These are phyloP conservation scores for Malus hybrid DNA, from an alignment of 331 rosid species.

Conservation along the genomic window DNA sequence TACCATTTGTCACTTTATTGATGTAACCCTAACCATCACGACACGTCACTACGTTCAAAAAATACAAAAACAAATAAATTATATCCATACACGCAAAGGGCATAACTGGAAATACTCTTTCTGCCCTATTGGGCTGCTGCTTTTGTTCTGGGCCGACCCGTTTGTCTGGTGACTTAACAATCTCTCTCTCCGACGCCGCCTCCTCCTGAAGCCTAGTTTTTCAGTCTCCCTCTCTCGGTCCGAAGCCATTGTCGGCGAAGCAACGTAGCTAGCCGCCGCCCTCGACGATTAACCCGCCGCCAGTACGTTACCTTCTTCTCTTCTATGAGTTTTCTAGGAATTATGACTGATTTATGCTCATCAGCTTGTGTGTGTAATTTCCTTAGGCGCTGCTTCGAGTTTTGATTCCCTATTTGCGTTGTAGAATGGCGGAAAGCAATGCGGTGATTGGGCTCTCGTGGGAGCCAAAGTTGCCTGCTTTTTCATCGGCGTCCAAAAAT, in stretches of 20 bases:
- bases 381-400: neutral
- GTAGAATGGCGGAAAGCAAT: slow-evolving; percentile 39
- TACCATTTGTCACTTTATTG: too few relatives aligned
- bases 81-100: neutral
- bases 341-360: neutral
- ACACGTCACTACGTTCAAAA: too few relatives aligned
- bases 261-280: neutral
- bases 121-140: neutral
- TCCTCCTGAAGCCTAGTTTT: neutral
- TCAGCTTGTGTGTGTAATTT: neutral
- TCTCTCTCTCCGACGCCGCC: neutral
- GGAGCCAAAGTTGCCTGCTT: slow-evolving; percentile 59
- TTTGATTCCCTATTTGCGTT: neutral
- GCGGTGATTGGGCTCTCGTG: slow-evolving; percentile 56
- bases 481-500: slow-evolving; percentile 7
- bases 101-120: neutral
- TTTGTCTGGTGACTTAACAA: neutral
- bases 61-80: too few relatives aligned
- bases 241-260: neutral
- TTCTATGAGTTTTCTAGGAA: neutral
- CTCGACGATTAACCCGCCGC: neutral
- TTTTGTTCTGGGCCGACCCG: neutral
- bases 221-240: neutral
- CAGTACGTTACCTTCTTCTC: neutral
- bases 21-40: too few relatives aligned